Conservation (phyloP, 2,329 filamentous ascomycete species). For the Capronia americana region DNA sequence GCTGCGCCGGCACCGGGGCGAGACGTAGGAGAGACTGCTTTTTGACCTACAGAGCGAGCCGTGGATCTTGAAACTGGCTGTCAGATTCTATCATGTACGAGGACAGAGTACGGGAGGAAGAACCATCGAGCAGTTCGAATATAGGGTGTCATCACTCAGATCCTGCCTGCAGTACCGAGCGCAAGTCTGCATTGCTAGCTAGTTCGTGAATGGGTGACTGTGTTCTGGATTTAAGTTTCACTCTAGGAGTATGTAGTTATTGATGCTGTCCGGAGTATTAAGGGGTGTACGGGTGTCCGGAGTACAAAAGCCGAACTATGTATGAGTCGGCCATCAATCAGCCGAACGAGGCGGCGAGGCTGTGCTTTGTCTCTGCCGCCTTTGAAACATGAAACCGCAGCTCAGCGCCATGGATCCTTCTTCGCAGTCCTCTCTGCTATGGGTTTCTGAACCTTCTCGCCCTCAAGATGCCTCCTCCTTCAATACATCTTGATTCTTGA, state of each 20-base stretch:
- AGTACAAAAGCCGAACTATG: too few species aligned
- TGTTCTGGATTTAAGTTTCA: neutral
- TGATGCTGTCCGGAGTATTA: too few species aligned
- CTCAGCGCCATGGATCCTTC: neutral
- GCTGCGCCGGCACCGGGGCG: too few species aligned
- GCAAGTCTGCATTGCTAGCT: neutral
- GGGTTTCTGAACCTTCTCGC: neutral
- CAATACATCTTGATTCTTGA: neutral
- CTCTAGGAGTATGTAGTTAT: neutral
- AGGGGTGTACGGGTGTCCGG: too few species aligned
- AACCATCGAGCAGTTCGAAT: neutral
- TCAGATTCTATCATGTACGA: too few species aligned
- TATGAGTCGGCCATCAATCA: neutral
- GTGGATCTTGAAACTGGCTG: too few species aligned
- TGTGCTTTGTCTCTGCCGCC: neutral
- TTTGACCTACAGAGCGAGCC: too few species aligned
- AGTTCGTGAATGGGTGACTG: neutral
- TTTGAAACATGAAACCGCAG: neutral
- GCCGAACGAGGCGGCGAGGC: neutral
- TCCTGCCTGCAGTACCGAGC: neutral
- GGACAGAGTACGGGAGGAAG: neutral
- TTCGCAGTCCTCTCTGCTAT: neutral
- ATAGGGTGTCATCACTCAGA: neutral
- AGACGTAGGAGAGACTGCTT: too few species aligned
- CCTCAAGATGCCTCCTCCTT: neutral